Conservation (phyloP, 345 rosid genomes). For the Erysimum cheiranthoides region DNA sequence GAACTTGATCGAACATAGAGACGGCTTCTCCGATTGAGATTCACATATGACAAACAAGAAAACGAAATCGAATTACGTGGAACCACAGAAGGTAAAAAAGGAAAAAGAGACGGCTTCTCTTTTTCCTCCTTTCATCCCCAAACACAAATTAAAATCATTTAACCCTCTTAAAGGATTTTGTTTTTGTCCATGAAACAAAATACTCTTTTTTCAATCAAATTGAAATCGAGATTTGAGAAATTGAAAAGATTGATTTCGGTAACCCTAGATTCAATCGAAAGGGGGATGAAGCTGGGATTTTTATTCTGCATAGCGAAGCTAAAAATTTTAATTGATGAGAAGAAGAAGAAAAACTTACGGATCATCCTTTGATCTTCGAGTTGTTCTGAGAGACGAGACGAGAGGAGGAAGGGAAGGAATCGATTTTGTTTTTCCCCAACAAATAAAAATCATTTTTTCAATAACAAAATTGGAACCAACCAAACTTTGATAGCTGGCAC, state of each 20-base stretch:
- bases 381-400: no score
- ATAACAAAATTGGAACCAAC: no score
- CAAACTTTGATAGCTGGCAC: no score
- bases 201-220: neutral
- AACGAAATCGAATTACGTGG: constrained; percentile 50
- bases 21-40: constrained; percentile 48
- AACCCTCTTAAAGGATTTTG: no score
- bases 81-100: constrained; percentile 28
- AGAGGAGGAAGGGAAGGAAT: no score
- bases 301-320: neutral
- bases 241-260: constrained; percentile 15
- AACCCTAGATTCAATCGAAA: constrained; percentile 47
- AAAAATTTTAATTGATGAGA: constrained; percentile 1
- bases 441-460: no score
- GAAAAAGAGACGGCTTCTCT: no score
- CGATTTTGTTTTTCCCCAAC: no score
- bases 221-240: neutral
- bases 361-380: no score
- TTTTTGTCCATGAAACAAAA: constrained; percentile 20
- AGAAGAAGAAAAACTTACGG: constrained; percentile 56
- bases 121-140: no score
- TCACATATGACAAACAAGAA: constrained; percentile 45
- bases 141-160: no score
- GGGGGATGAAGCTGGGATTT: neutral
- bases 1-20: constrained; percentile 65